Base-by-base conservation (phyloP, 2,329 filamentous ascomycete species). In the Colletotrichum australisinense region DNA sequence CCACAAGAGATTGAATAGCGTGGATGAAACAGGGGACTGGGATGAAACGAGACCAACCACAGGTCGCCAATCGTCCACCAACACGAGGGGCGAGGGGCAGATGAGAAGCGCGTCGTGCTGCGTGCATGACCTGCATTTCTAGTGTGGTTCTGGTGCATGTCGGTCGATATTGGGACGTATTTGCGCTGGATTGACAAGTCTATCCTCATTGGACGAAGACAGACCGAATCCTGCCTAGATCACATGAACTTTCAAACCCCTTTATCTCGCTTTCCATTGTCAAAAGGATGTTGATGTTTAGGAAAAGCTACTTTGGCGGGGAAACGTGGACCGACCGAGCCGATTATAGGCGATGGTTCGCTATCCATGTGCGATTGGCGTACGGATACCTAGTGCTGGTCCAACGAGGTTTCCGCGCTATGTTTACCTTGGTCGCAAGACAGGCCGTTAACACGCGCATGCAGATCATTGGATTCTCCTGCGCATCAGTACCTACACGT, bases 101-200 rank as follows among this genome's bases (percentile, higher is more conserved):
- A 64, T 32, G 63, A 62, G n/a, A 26, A 63, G 38, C 35, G 64
- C 59, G 59, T 26, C 58, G 32, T 14, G 35, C 57, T 67, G 30
- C 28, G 46, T 71, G 71, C 71, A 73, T 73, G 71, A 71, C 56
- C 62, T 73, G 62, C 67, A 62, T 67, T 57, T 57, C 62, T 38
- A 14, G 55, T 28, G 63, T 67, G 56, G 56, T 62, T 62, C 56
- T 67, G 63, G 35, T 66, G 67, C 71, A 73, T 66, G 19, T 52
- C 16, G 24, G 22, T 58, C 49, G 46, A 71, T 57, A 73, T 63
- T 73, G 62, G 56, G 22, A 60, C 28, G 62, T 11, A 71, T 57
- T 28, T 66, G 35, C 32, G n/a, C 42, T 30, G 28, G 22, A 53
- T 16, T 67, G 28, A 35, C 24, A 42, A 63, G 57, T 58, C n/a